Percentiles rank a stretch among this genome's conserved stretches.
Conservation (phyloP, 768 basidiomycete species). For the Cyathus striatus region DNA sequence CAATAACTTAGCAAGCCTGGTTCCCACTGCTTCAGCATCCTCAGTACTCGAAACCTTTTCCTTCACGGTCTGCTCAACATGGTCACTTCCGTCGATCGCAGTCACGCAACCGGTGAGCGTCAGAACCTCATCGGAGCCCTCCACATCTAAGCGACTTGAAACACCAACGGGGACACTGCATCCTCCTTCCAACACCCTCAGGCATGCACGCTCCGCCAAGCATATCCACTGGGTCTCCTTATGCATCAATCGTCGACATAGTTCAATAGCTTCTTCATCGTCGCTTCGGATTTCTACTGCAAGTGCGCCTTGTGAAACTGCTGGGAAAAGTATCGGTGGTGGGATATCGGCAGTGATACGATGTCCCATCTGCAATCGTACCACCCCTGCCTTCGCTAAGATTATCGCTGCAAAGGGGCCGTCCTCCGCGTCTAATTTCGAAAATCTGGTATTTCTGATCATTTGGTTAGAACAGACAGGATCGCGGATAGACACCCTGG, state of each 20-base stretch:
- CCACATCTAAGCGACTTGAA: constrained; percentile 40
- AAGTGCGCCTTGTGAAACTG: constrained; percentile 93
- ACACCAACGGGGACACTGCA: constrained; percentile 97
- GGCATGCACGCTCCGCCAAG: constrained; percentile 80
- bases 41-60: constrained; percentile 43
- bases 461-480: constrained; percentile 3
- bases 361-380: constrained; percentile 68
- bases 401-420: constrained; percentile 84
- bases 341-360: constrained; percentile 72
- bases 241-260: constrained; percentile 70
- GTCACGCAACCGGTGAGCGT: constrained; percentile 82
- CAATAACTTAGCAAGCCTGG: constrained; percentile 56
- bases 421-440: constrained; percentile 82
- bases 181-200: constrained; percentile 91
- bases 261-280: constrained; percentile 52
- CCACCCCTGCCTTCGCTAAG: constrained; percentile 89
- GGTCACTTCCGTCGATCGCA: constrained; percentile 64
- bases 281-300: constrained; percentile 77
- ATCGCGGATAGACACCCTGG: too few species aligned
- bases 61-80: constrained; percentile 62
- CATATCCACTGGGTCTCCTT: constrained; percentile 73
- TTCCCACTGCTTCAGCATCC: constrained; percentile 70
- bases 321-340: constrained; percentile 76
- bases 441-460: constrained; percentile 79
- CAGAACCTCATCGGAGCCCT: constrained; percentile 30